These are phyloP conservation scores for Codiaeum variegatum DNA, from an alignment of 441 rosid species.

Conservation along the genomic window DNA sequence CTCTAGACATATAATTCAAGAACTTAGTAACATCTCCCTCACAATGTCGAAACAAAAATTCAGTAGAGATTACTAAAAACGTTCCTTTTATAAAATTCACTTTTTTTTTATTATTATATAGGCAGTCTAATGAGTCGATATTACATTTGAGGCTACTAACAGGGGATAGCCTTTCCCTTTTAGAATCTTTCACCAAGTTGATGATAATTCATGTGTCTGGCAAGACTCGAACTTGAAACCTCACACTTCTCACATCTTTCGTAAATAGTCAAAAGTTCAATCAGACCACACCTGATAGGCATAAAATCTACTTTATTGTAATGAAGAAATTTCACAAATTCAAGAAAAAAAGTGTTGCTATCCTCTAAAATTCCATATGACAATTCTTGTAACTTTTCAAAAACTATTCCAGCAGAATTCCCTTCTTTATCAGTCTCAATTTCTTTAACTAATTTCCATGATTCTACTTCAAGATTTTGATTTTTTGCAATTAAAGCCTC, in stretches of 20 bases:
- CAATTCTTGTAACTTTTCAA: background rate
- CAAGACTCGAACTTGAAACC: too few relatives aligned
- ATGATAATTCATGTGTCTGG: too few relatives aligned
- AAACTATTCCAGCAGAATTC: background rate
- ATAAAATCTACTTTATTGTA: background rate
- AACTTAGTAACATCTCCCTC: background rate
- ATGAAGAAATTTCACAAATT: background rate
- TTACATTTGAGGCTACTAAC: too few relatives aligned
- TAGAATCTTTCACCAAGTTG: too few relatives aligned
- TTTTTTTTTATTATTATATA: too few relatives aligned
- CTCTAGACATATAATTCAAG: background rate
- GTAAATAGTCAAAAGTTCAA: too few relatives aligned
- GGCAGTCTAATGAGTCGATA: too few relatives aligned
- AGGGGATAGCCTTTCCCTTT: too few relatives aligned
- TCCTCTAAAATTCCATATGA: background rate
- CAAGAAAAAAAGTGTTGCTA: background rate
- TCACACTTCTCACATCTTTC: too few relatives aligned
- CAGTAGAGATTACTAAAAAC: background rate
- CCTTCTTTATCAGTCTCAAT: background rate
- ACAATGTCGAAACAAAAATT: background rate
- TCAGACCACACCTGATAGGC: too few relatives aligned
- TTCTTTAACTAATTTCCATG: background rate
- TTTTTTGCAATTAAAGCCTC: background rate
- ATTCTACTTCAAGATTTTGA: background rate
- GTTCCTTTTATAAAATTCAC: slow-evolving; percentile 24